phyloP scores from a whole-genome alignment of 306 rosid genomes.

The Cotoneaster glaucophyllus region DNA sequence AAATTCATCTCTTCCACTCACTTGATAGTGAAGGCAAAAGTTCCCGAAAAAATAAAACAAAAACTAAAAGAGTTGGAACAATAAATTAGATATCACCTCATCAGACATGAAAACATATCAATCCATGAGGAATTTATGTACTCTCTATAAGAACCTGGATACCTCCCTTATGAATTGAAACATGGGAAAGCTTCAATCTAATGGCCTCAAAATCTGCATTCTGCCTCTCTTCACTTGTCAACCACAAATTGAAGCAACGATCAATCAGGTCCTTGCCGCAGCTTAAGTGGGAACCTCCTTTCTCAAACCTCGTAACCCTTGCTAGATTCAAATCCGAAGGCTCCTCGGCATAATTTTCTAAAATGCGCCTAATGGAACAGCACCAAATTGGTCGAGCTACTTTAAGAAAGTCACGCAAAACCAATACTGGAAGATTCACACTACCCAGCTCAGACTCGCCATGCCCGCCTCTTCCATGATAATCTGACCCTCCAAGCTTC shows the following conservation, averaged over 20 bases:
- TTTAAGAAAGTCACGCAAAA: constrained; percentile 64
- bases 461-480: constrained; percentile 79
- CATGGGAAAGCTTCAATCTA: constrained; percentile 60
- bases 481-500: constrained; percentile 96
- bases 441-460: constrained; percentile 85
- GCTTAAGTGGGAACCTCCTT: constrained; percentile 44
- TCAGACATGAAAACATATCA: not conserved
- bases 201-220: constrained; percentile 60
- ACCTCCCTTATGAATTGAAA: constrained; percentile 38
- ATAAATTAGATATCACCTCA: not conserved
- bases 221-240: constrained; percentile 75
- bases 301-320: constrained; percentile 57
- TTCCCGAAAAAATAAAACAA: not conserved
- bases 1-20: not conserved
- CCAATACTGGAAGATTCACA: constrained; percentile 78
- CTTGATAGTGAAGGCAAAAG: not conserved
- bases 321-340: constrained; percentile 74
- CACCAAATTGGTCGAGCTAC: constrained; percentile 85
- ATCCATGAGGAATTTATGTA: constrained; percentile 4
- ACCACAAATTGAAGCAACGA: constrained; percentile 64
- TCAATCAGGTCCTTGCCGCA: constrained; percentile 59
- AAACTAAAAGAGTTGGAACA: not conserved
- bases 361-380: constrained; percentile 51
- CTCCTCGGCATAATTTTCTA: constrained; percentile 61
- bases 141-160: constrained; percentile 42